phyloP scores from a whole-genome alignment of 495 filamentous ascomycete species.

The Entonaema liquescens region DNA sequence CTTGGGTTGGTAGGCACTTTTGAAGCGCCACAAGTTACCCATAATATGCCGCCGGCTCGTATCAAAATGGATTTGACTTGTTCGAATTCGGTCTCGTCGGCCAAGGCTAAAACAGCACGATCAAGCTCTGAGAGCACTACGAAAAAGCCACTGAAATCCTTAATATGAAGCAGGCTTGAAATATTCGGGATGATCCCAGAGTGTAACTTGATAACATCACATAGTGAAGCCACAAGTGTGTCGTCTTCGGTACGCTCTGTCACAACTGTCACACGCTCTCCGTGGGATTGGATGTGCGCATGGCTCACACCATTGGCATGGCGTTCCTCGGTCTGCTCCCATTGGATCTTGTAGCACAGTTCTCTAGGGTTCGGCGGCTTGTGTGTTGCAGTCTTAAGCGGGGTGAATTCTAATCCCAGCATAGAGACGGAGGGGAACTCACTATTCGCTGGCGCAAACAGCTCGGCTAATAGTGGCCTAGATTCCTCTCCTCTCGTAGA shows the following conservation, averaged over 20 bases:
- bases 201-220: slow-evolving; percentile 45
- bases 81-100: slow-evolving; percentile 40
- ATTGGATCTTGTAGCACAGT: slow-evolving; percentile 55
- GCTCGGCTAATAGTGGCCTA: slow-evolving; percentile 44
- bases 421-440: slow-evolving; percentile 45
- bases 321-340: slow-evolving; percentile 48
- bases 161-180: slow-evolving; percentile 43
- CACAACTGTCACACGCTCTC: slow-evolving; percentile 49
- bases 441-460: slow-evolving; percentile 42
- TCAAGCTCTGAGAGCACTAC: slow-evolving; percentile 47
- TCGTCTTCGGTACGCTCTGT: slow-evolving; percentile 48
- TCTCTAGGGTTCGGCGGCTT: slow-evolving; percentile 38
- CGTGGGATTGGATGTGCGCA: slow-evolving; percentile 19
- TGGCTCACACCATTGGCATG: slow-evolving; percentile 25
- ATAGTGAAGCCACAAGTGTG: slow-evolving; percentile 49
- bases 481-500: slow-evolving; percentile 41
- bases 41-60: slow-evolving; percentile 47
- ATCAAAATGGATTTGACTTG: slow-evolving; percentile 53
- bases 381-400: slow-evolving; percentile 11
- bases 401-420: slow-evolving; percentile 42
- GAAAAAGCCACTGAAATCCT: slow-evolving; percentile 43
- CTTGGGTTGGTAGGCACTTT: slow-evolving; percentile 47
- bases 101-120: slow-evolving; percentile 41
- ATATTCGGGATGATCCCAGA: slow-evolving; percentile 32
- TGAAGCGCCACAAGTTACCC: slow-evolving; percentile 54